Evolutionary conservation across 2,329 filamentous ascomycete genomes (phyloP).

Genomic region (Nothophoma quercina): DNA sequence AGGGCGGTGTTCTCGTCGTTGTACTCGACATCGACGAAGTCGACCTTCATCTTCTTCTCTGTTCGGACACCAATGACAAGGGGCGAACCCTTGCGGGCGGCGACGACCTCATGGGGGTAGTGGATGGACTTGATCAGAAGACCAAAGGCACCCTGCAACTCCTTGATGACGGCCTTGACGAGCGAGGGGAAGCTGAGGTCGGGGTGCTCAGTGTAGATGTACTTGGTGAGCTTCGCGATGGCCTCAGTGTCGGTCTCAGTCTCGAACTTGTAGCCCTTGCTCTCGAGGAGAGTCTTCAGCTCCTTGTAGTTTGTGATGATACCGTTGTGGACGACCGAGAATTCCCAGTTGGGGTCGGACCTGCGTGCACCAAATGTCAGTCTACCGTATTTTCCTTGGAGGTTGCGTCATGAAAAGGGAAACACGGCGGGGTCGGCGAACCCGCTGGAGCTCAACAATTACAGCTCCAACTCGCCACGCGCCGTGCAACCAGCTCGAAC

Average conservation of each 20-base stretch:
- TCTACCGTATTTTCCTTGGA: neutral
- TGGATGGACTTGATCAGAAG: slow-evolving; percentile 97
- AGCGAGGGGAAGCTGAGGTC: slow-evolving; percentile 95
- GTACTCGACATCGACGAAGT: slow-evolving; percentile 99
- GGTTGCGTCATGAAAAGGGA: slow-evolving; percentile 14
- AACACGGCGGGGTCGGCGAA: slow-evolving; percentile 16
- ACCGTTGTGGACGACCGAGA: slow-evolving; percentile 97
- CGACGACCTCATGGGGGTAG: slow-evolving; percentile 97
- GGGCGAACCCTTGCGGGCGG: slow-evolving; percentile 96
- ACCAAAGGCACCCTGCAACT: slow-evolving; percentile 97
- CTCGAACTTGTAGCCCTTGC: slow-evolving; percentile 98
- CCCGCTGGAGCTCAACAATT: slow-evolving; percentile 14
- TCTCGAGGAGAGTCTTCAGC: slow-evolving; percentile 87
- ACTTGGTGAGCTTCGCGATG: slow-evolving; percentile 98
- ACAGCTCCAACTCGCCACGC: slow-evolving; percentile 10
- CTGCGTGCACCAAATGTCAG: slow-evolving; percentile 54
- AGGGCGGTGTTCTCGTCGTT: slow-evolving; percentile 80
- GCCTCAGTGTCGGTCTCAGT: slow-evolving; percentile 99
- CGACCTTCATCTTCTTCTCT: slow-evolving; percentile 99
- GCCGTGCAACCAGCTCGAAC: slow-evolving; percentile 16
- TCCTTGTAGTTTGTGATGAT: slow-evolving; percentile 99
- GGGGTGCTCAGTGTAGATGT: slow-evolving; percentile 94
- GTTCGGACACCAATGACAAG: slow-evolving; percentile 97
- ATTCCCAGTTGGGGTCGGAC: slow-evolving; percentile 95
- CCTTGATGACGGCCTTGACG: slow-evolving; percentile 96